A percentile compares a stretch with the other conserved stretches of the same genome.
Conservation (phyloP, 2,329 filamentous ascomycete genomes). For the Xylariaceae sp. region DNA sequence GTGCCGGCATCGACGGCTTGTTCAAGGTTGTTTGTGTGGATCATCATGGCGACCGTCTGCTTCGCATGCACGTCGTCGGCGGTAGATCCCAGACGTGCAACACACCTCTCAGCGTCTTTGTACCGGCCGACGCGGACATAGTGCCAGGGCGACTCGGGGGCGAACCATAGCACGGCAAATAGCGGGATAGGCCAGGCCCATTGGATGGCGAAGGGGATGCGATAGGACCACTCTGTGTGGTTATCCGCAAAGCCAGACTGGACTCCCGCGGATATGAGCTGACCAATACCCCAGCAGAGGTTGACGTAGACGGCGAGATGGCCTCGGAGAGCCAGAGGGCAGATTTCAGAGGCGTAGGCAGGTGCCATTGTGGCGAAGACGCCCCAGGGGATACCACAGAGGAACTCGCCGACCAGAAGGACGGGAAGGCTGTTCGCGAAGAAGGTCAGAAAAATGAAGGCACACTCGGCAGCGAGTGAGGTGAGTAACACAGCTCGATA, state of each 20-base stretch:
- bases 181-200: slow-evolving; percentile 48
- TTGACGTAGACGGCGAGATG: slow-evolving; percentile 48
- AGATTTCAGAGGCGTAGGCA: slow-evolving; percentile 47
- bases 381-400: slow-evolving; percentile 45
- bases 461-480: slow-evolving; percentile 40
- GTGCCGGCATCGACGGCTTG: slow-evolving; percentile 38
- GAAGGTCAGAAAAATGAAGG: slow-evolving; percentile 47
- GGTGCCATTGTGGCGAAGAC: slow-evolving; percentile 44
- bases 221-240: slow-evolving; percentile 45
- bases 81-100: slow-evolving; percentile 37
- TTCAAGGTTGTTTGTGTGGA: slow-evolving; percentile 47
- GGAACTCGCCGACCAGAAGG: slow-evolving; percentile 38
- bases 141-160: slow-evolving; percentile 33
- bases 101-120: slow-evolving; percentile 38
- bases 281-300: slow-evolving; percentile 51
- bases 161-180: slow-evolving; percentile 40
- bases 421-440: slow-evolving; percentile 41
- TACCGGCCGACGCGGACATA: slow-evolving; percentile 41
- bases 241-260: slow-evolving; percentile 41
- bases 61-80: slow-evolving; percentile 32
- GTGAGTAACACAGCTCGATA: slow-evolving; percentile 46
- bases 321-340: slow-evolving; percentile 44
- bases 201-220: slow-evolving; percentile 47
- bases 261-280: slow-evolving; percentile 46
- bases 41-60: slow-evolving; percentile 46